phyloP scores from a whole-genome alignment of 345 rosid genomes.

The Sisymbrium irio region DNA sequence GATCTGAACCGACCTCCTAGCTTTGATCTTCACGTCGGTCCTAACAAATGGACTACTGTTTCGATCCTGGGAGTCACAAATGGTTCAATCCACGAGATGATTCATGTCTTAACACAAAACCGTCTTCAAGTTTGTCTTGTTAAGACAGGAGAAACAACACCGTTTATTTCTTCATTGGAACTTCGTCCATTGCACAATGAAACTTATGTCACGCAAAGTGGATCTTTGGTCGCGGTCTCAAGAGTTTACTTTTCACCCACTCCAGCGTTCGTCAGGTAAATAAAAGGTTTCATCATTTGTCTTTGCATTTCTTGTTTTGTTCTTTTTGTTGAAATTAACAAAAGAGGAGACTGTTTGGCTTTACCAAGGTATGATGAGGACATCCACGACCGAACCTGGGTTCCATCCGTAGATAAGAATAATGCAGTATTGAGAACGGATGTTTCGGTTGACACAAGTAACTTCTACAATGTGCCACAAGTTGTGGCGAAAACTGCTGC shows the following conservation, averaged over 20 bases:
- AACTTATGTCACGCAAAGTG: slow-evolving; percentile 23
- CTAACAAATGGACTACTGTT: slow-evolving; percentile 29
- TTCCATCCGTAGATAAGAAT: background rate
- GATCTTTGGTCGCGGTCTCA: background rate
- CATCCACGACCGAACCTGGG: slow-evolving; percentile 40
- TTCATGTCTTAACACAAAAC: slow-evolving; percentile 20
- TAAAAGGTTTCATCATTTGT: background rate
- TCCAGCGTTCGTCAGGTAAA: slow-evolving; percentile 18
- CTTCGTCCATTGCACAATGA: slow-evolving; percentile 24
- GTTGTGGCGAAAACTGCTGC: slow-evolving; percentile 32
- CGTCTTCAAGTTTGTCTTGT: slow-evolving; percentile 33
- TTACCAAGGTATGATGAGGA: slow-evolving; percentile 47
- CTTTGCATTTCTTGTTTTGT: background rate
- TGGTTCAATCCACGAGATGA: slow-evolving; percentile 13
- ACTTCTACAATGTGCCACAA: slow-evolving; percentile 27
- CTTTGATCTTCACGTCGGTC: slow-evolving; percentile 35
- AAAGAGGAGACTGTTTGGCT: background rate
- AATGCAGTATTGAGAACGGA: background rate
- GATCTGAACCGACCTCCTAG: background rate
- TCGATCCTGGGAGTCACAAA: background rate
- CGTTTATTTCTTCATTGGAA: slow-evolving; percentile 32
- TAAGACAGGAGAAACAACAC: slow-evolving; percentile 30
- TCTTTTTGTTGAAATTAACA: background rate
- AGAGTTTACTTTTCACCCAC: slow-evolving; percentile 26
- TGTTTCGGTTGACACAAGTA: background rate